Percentiles rank a stretch among this genome's conserved stretches.
Conservation (phyloP, 1,139 yeast genomes). For the Pichia sp. region DNA sequence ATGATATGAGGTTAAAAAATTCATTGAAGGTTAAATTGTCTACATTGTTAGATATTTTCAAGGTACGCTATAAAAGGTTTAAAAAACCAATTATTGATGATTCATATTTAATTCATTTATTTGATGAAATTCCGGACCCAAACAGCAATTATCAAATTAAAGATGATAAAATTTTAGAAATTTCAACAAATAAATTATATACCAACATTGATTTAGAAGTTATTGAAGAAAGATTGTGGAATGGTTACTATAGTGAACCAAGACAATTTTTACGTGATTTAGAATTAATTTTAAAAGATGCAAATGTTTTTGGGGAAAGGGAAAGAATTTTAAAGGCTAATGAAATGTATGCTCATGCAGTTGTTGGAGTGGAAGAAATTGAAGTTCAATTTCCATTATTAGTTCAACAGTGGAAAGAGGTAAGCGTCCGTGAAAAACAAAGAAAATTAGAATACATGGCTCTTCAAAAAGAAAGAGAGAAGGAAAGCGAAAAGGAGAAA, state of each 20-base stretch:
- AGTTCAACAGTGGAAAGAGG: slow-evolving; percentile 65
- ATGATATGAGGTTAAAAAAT: slow-evolving; percentile 79
- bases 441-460: slow-evolving; percentile 43
- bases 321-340: slow-evolving; percentile 84
- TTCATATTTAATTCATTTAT: slow-evolving; percentile 60
- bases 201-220: slow-evolving; percentile 91
- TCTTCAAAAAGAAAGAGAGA: slow-evolving; percentile 7
- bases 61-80: slow-evolving; percentile 80
- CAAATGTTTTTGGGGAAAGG: slow-evolving; percentile 69
- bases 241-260: slow-evolving; percentile 92
- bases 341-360: slow-evolving; percentile 95
- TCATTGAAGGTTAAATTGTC: slow-evolving; percentile 78
- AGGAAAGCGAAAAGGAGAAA: slow-evolving; percentile 3
- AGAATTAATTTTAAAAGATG: slow-evolving; percentile 76
- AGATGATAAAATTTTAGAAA: slow-evolving; percentile 70
- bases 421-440: slow-evolving; percentile 61
- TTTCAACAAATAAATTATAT: slow-evolving; percentile 63
- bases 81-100: slow-evolving; percentile 89
- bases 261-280: slow-evolving; percentile 82
- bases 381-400: slow-evolving; percentile 59
- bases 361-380: slow-evolving; percentile 90
- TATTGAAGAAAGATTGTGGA: slow-evolving; percentile 93
- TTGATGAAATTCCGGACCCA: slow-evolving; percentile 46
- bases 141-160: slow-evolving; percentile 40
- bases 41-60: slow-evolving; percentile 83